Evolutionary conservation across 2,329 filamentous ascomycete species (phyloP), one percentile per base, ranked within the genome.

Genomic region (Chrysosporium queenslandicum): DNA sequence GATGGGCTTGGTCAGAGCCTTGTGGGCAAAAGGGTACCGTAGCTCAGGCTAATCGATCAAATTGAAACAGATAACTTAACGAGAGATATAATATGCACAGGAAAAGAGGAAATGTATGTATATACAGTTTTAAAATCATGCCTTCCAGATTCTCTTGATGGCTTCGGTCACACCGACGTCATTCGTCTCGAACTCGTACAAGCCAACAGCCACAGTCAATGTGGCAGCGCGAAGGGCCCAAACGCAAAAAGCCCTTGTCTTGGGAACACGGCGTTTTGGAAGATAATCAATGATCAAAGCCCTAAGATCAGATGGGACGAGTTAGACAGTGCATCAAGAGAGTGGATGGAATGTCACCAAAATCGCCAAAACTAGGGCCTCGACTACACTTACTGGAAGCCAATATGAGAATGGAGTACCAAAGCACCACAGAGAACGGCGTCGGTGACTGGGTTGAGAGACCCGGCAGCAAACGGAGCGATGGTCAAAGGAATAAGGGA

Each of bases 141-240:
- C 91, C 64, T 78, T 87, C 92, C 92, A 98, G 57, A 97, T 75
- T 66, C 86, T 81, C 78, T 86, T 88, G 60, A 96, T 77, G 29
- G 83, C 85, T 77, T 94, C 91, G 7, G 89, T 95, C 55, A 98
- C 70, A 59, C 92, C 92, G 49, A 98, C 88, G 61, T 98, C 92
- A 66, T 96, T 97, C 29, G 92, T 98, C 82, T 98, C 92, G 64
- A 97, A 97, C 72, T 97, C 91, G 74, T 98, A 98, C 64, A 97
- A 78, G 53, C 90, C 90, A 59, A 95, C 78, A 47, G 86, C 89
- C 57, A 90, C 87, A 49, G 87, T 74, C 54, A 91, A 76, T 9
- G 94, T 96, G 55, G 80, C 83, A 42, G 77, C 72, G 64, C 90
- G 89, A 58, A 97, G 80, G 34, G 77, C 74, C 89, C 89, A 97